Evolutionary conservation across 2,329 filamentous ascomycete genomes (phyloP).

Genomic region (Venturia effusa): DNA sequence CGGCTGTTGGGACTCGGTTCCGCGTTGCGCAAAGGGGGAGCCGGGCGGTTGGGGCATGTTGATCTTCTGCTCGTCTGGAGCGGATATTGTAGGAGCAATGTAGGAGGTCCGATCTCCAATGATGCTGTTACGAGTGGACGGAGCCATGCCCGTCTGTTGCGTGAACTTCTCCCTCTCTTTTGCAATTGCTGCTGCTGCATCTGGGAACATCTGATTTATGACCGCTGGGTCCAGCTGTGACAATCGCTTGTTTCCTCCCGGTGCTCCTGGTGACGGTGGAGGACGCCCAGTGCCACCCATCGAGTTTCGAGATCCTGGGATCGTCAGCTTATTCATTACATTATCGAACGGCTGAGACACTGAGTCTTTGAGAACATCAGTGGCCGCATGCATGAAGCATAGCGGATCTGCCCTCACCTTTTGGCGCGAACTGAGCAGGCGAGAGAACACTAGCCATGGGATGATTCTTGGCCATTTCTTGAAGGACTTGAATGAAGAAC

Average conservation of each 20-base stretch:
- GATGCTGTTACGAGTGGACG: slow-evolving; percentile 87
- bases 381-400: background rate
- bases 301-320: slow-evolving; percentile 79
- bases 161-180: slow-evolving; percentile 97
- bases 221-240: slow-evolving; percentile 88
- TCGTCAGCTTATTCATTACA: slow-evolving; percentile 90
- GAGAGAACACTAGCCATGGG: slow-evolving; percentile 94
- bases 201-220: slow-evolving; percentile 98
- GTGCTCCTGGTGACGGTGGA: slow-evolving; percentile 59
- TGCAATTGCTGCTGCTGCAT: slow-evolving; percentile 95
- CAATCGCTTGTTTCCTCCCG: slow-evolving; percentile 55
- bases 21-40: slow-evolving; percentile 66
- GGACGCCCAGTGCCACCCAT: slow-evolving; percentile 55
- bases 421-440: slow-evolving; percentile 85
- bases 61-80: slow-evolving; percentile 53
- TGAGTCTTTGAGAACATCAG: slow-evolving; percentile 42
- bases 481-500: slow-evolving; percentile 97
- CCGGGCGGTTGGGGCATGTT: slow-evolving; percentile 53
- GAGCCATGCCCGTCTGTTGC: slow-evolving; percentile 82
- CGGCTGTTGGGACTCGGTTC: slow-evolving; percentile 39
- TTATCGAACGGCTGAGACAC: slow-evolving; percentile 95
- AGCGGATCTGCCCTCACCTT: slow-evolving; percentile 49
- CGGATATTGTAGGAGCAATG: slow-evolving; percentile 63
- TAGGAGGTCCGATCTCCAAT: slow-evolving; percentile 68
- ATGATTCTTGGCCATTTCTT: slow-evolving; percentile 98